A percentile compares a stretch with the other conserved stretches of the same genome.
Evolutionary conservation across 257 asterid genomes (phyloP).

Genomic region (Solanum bukasovii): DNA sequence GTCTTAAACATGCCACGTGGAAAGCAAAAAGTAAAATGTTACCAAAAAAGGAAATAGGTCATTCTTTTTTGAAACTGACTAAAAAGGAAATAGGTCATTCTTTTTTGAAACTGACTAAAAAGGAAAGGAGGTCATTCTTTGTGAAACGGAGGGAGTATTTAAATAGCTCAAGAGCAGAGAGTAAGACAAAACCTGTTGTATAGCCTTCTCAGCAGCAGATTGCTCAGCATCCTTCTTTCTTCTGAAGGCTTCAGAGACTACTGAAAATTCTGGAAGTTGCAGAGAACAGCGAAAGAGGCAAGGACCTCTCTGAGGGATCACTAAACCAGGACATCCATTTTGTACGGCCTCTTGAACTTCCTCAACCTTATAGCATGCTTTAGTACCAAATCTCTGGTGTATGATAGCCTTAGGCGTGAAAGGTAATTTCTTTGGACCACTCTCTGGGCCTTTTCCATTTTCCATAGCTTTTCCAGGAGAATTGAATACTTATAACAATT

Average conservation of each 20-base stretch:
- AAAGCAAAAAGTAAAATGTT: no score
- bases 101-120: no score
- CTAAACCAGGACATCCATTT: constrained; percentile 65
- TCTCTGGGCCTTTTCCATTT: constrained; percentile 18
- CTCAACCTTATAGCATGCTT: constrained; percentile 66
- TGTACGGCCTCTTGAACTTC: constrained; percentile 49
- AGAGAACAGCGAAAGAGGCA: constrained; percentile 65
- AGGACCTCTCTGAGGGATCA: constrained; percentile 52
- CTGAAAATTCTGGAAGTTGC: constrained; percentile 60
- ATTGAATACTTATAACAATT: not conserved
- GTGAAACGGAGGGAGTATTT: not conserved
- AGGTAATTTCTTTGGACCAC: constrained; percentile 36
- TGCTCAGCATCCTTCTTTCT: constrained; percentile 91
- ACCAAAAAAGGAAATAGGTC: no score
- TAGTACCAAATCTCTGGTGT: constrained; percentile 58
- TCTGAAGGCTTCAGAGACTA: constrained; percentile 52
- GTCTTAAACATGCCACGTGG: no score
- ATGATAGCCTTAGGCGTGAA: constrained; percentile 81
- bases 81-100: no score
- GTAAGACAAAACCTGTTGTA: constrained; percentile 50
- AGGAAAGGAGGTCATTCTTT: no score
- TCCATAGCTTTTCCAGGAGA: constrained; percentile 18
- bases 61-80: no score
- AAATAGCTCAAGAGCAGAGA: not conserved
- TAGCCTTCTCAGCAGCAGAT: constrained; percentile 87